These are phyloP conservation scores for Boeremia exigua DNA, from an alignment of 2,329 filamentous ascomycete species.

Conservation along the genomic window DNA sequence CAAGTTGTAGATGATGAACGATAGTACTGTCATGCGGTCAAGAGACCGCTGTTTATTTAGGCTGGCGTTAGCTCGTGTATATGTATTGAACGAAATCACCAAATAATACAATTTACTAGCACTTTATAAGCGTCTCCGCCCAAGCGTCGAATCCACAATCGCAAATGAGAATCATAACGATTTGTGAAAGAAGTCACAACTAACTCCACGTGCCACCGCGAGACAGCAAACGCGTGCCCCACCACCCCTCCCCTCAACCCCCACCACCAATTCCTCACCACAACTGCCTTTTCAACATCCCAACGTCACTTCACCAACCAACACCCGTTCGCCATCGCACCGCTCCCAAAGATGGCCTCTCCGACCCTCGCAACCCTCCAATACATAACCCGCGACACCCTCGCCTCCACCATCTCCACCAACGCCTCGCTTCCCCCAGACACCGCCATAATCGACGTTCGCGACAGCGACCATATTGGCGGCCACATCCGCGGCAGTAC, in stretches of 20 bases:
- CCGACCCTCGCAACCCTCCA: constrained; percentile 67
- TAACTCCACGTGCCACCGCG: constrained; percentile 5
- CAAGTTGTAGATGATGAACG: constrained; percentile 40
- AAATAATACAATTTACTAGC: too few relatives aligned
- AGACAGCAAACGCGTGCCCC: constrained; percentile 1
- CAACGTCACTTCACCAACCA: background rate
- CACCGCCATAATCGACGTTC: constrained; percentile 84
- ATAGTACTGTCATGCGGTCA: background rate
- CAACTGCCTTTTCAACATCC: background rate
- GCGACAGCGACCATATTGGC: constrained; percentile 88
- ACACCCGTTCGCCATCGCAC: background rate
- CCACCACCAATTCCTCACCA: background rate
- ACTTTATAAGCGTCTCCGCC: too few relatives aligned
- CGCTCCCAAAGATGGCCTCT: constrained; percentile 53
- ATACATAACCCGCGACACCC: constrained; percentile 70
- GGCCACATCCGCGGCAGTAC: constrained; percentile 82
- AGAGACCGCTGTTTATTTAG: background rate
- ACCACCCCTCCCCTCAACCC: constrained; percentile 1
- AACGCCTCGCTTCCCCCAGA: constrained; percentile 32
- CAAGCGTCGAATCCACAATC: too few relatives aligned
- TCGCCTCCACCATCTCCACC: constrained; percentile 58
- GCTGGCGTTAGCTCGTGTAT: constrained; percentile 8
- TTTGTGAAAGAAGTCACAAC: too few relatives aligned
- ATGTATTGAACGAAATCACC: background rate
- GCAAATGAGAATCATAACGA: too few relatives aligned